These are phyloP conservation scores for Sordaria brevicollis DNA, from an alignment of 495 filamentous ascomycete genomes.

Conservation along the genomic window DNA sequence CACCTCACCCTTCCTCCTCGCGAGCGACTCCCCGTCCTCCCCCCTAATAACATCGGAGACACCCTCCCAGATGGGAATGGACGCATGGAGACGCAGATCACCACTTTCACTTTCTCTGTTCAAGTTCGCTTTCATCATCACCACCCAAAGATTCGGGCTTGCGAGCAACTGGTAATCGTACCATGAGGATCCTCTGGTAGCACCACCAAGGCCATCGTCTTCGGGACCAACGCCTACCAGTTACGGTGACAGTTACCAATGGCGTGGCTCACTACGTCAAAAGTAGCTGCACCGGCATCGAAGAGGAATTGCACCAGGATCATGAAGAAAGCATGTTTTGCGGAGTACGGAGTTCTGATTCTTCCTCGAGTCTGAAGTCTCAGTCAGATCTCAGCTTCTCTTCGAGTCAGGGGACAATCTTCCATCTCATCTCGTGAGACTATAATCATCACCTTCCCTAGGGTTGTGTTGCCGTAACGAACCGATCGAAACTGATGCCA, in stretches of 20 bases:
- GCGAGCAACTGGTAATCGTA: not conserved
- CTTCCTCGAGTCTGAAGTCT: too few species aligned
- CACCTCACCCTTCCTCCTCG: not conserved
- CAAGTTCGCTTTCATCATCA: not conserved
- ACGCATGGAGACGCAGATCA: not conserved
- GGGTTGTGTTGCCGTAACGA: not conserved
- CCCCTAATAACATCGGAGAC: not conserved
- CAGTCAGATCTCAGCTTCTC: not conserved
- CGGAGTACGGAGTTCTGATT: not conserved
- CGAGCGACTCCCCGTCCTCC: not conserved
- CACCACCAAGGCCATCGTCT: not conserved
- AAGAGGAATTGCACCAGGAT: not conserved
- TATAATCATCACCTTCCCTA: not conserved
- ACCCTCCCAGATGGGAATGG: not conserved
- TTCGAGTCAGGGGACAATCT: too few species aligned
- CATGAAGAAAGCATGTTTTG: not conserved
- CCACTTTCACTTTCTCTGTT: not conserved
- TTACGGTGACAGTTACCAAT: not conserved
- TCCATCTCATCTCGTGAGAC: not conserved
- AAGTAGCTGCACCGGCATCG: not conserved
- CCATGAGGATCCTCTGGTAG: not conserved
- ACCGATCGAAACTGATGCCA: not conserved
- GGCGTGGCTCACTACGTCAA: not conserved
- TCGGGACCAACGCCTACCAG: not conserved
- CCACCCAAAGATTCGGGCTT: not conserved